Evolutionary conservation across 106 monocot species (phyloP), one percentile per base, ranked within the genome.

Genomic region (Agapanthus africanus): DNA sequence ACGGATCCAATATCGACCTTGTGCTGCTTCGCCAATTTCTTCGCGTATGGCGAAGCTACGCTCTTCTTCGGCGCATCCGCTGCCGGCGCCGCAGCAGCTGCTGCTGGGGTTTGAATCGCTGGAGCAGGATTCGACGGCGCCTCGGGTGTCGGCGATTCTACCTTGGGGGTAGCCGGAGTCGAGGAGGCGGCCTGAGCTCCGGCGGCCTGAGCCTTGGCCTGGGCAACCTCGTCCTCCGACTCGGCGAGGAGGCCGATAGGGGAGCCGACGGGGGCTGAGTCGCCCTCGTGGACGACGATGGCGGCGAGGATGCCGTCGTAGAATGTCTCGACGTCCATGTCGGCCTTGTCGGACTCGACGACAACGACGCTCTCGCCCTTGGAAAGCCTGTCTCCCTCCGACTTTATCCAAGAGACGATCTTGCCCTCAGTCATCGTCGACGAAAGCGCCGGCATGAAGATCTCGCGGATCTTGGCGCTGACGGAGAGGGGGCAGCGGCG

Each of bases 391-490:
- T 97, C 91, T 54, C 89, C 92, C 78, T 95, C 91, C 6, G 95
- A 75, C 70, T 87, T 87, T 68, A 81, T 37, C 99, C 99, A 99
- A 25, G 90, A 85, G 25, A 99, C 93, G 83, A 99, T 99, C 81
- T 87, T 92, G 0, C 99, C 92, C 81, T 99, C 99, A 36, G 92
- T 99, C 99, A 99, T 99, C 23, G 99, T 99, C 52, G 99, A 99
- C 77, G 90, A 90, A 35, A 99, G 87, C 39, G 99, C 92, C 66
- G 99, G 99, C 99, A 99, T 99, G 81, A 99, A 93, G 65, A 99
- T 99, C 92, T 99, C 99, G 32, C 99, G 86, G 84, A 99, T 87
- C 90, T 99, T 93, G 67, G 99, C 83, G 23, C 72, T 63, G 6
- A 93, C 40, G 15, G 47, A 19, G 25, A 64, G 16, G 19, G 30